Conservation (phyloP, 164 flowering plant genomes). For the Litsea cubeba region DNA sequence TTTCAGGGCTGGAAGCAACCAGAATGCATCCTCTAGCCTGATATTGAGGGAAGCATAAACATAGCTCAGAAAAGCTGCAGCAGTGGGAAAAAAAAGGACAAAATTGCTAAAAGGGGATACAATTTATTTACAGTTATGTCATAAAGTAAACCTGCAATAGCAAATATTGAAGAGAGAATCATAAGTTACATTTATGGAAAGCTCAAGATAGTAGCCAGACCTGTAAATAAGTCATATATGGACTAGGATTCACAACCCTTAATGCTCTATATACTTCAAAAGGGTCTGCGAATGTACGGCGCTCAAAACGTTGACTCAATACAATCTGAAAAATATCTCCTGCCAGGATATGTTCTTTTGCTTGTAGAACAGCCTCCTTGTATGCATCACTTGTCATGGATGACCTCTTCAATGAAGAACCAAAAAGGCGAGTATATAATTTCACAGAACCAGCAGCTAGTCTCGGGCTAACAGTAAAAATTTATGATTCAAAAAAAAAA, state of each 20-base stretch:
- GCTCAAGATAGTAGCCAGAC: constrained; percentile 22
- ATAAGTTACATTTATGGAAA: background rate
- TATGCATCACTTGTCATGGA: constrained; percentile 76
- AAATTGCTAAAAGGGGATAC: background rate
- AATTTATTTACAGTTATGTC: background rate
- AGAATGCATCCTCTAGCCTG: constrained; percentile 95
- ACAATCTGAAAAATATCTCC: constrained; percentile 98
- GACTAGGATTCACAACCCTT: constrained; percentile 94
- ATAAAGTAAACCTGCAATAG: constrained; percentile 1
- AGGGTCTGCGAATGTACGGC: constrained; percentile 88
- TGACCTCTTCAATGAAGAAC: constrained; percentile 51
- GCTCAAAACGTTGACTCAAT: constrained; percentile 91
- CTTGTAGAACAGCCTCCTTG: constrained; percentile 66
- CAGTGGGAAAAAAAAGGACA: too few relatives aligned
- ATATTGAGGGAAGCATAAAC: constrained; percentile 10
- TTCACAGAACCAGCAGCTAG: constrained; percentile 68
- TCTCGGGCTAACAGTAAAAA: constrained; percentile 54
- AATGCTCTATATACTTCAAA: constrained; percentile 94
- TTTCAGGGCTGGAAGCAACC: constrained; percentile 96
- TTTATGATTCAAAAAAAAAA: background rate
- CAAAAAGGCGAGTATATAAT: constrained; percentile 52
- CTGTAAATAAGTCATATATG: constrained; percentile 87
- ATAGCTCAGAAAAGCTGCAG: too few relatives aligned
- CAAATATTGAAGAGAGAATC: background rate
- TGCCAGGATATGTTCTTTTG: constrained; percentile 88